Conservation (phyloP, 139 green algal genomes). For the Zygnema circumcarinatum region DNA sequence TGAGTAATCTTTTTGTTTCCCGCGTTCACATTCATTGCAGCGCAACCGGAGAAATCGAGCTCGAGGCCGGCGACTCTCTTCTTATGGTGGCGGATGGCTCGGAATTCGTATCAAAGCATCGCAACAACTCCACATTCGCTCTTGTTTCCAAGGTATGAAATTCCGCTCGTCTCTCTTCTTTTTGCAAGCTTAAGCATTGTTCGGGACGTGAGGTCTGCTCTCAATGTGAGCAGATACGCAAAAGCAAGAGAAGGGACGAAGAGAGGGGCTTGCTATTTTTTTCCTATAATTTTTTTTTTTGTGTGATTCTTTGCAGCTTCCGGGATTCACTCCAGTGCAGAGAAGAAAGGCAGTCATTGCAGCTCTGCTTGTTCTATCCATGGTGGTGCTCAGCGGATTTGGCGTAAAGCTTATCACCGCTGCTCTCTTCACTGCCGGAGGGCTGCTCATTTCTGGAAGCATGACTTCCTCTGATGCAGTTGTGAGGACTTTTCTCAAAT, state of each 20-base stretch:
- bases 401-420: constrained; percentile 65
- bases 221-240: neutral
- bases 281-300: no score
- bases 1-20: no score
- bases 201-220: neutral
- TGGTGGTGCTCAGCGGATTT: constrained; percentile 65
- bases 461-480: constrained; percentile 42
- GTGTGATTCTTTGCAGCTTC: constrained; percentile 37
- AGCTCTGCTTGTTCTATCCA: constrained; percentile 67
- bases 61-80: constrained; percentile 49
- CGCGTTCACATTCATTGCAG: constrained; percentile 12
- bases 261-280: constrained; percentile 16
- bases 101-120: constrained; percentile 50
- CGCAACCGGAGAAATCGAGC: constrained; percentile 30
- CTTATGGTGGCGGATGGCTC: constrained; percentile 37
- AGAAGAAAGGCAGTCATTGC: constrained; percentile 41
- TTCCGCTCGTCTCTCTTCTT: no score
- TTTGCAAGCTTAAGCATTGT: neutral
- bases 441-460: constrained; percentile 70
- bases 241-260: neutral
- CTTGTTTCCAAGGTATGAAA: constrained; percentile 51
- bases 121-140: constrained; percentile 50
- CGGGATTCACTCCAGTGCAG: constrained; percentile 47
- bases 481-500: neutral
- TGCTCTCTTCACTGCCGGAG: constrained; percentile 66